Evolutionary conservation across 257 asterid genomes (phyloP).

Genomic region (Cinchona pubescens): DNA sequence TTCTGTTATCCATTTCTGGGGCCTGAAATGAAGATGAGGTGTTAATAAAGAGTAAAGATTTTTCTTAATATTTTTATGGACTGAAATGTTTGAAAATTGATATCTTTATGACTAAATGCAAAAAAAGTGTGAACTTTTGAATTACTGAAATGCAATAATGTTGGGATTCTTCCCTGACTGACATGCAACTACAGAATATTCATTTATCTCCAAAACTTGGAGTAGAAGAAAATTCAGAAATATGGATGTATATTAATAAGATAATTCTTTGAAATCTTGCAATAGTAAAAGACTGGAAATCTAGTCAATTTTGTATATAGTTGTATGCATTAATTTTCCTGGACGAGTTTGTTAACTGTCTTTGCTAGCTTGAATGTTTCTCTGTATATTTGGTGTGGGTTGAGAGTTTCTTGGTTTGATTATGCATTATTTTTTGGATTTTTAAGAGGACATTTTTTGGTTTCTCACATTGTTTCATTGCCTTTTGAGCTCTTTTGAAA

Average conservation of each 20-base stretch:
- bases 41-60: slow-evolving; percentile 14
- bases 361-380: not conserved
- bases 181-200: not conserved
- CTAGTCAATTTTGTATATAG: not conserved
- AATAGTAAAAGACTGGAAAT: not conserved
- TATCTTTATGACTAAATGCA: not conserved
- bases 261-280: not conserved
- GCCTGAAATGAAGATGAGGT: slow-evolving; percentile 12
- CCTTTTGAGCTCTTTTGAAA: not conserved
- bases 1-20: not conserved
- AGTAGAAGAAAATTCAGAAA: not conserved
- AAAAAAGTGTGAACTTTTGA: not conserved
- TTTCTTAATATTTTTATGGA: slow-evolving; percentile 8
- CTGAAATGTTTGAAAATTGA: slow-evolving; percentile 10
- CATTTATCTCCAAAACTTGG: not conserved
- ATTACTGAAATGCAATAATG: slow-evolving; percentile 4
- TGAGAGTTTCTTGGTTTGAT: not conserved
- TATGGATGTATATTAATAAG: not conserved
- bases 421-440: not conserved
- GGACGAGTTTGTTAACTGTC: not conserved
- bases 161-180: slow-evolving; percentile 2
- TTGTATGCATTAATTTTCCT: not conserved
- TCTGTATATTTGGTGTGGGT: not conserved
- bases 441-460: not conserved
- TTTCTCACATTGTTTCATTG: not conserved